Percentiles rank a stretch among this genome's conserved stretches.
These are phyloP conservation scores for Amaranthus palmeri DNA, from an alignment of 148 eudicot species.

Conservation along the genomic window DNA sequence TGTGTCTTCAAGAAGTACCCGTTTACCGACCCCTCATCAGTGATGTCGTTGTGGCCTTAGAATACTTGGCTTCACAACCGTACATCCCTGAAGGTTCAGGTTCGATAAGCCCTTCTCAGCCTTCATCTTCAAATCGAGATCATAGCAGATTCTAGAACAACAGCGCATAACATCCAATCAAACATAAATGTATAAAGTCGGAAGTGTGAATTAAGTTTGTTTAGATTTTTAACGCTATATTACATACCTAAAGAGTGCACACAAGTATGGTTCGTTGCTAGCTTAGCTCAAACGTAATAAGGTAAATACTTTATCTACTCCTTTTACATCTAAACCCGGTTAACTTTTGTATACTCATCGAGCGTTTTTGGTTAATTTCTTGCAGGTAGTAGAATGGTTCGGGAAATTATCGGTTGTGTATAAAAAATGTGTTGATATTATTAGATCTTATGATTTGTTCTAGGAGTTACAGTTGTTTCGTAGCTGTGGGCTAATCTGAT, in stretches of 20 bases:
- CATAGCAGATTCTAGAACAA: conserved; percentile 27
- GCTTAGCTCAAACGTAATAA: conserved; percentile 1
- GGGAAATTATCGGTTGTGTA: too few species aligned
- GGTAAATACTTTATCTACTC: conserved; percentile 13
- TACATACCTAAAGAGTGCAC: neutral
- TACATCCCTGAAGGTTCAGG: conserved; percentile 23
- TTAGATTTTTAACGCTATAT: neutral
- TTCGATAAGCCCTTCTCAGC: conserved; percentile 17
- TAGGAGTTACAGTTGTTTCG: too few species aligned
- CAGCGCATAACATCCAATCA: neutral
- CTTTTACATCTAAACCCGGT: too few species aligned
- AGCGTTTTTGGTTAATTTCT: too few species aligned
- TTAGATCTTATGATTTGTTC: too few species aligned
- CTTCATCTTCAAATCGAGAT: conserved; percentile 27
- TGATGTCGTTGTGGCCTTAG: conserved; percentile 68
- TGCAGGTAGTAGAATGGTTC: too few species aligned
- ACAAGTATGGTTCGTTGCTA: too few species aligned
- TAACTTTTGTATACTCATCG: too few species aligned
- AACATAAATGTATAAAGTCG: conserved; percentile 19
- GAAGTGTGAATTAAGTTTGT: neutral
- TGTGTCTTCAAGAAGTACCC: conserved; percentile 74
- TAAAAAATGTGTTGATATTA: too few species aligned
- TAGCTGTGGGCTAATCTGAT: too few species aligned
- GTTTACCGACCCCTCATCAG: conserved; percentile 51
- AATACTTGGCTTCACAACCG: conserved; percentile 43